Evolutionary conservation across 768 basidiomycete genomes (phyloP).

Genomic region (Tricholoma sp.): DNA sequence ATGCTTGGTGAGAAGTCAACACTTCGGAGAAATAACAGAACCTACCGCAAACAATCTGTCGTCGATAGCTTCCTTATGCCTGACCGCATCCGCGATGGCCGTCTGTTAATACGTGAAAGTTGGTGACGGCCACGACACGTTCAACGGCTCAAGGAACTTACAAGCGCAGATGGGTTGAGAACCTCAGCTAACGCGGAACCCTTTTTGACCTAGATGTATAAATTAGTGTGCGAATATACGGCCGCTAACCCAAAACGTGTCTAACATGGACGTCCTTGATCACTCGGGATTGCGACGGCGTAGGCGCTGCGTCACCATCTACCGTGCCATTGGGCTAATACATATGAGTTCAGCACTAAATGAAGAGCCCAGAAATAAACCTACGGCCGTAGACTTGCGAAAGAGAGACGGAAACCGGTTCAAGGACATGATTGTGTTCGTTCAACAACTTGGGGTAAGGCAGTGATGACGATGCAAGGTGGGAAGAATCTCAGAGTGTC

Average conservation of each 20-base stretch:
- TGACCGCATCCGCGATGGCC: conserved; percentile 55
- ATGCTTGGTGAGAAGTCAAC: neutral
- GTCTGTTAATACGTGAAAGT: conserved; percentile 31
- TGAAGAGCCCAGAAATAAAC: neutral
- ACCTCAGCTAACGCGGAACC: conserved; percentile 25
- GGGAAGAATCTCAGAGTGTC: no score
- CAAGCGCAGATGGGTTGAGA: conserved; percentile 38
- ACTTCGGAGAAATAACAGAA: conserved; percentile 1
- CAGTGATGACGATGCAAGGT: no score
- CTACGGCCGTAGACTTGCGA: neutral
- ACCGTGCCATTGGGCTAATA: conserved; percentile 12
- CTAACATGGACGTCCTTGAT: conserved; percentile 24
- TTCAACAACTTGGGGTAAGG: neutral
- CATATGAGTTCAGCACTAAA: neutral
- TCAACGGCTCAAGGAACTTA: conserved; percentile 21
- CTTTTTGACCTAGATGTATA: conserved; percentile 36
- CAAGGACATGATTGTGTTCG: conserved; percentile 9
- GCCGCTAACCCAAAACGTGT: neutral
- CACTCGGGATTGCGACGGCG: conserved; percentile 22
- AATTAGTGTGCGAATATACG: neutral
- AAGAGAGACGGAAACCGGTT: conserved; percentile 19
- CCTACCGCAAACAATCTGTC: conserved; percentile 74
- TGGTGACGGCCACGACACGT: neutral
- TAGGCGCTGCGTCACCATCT: conserved; percentile 7
- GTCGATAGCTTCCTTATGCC: conserved; percentile 59